These are phyloP conservation scores for Henningerozyma blattae DNA, from an alignment of 805 yeast genomes.

Conservation along the genomic window DNA sequence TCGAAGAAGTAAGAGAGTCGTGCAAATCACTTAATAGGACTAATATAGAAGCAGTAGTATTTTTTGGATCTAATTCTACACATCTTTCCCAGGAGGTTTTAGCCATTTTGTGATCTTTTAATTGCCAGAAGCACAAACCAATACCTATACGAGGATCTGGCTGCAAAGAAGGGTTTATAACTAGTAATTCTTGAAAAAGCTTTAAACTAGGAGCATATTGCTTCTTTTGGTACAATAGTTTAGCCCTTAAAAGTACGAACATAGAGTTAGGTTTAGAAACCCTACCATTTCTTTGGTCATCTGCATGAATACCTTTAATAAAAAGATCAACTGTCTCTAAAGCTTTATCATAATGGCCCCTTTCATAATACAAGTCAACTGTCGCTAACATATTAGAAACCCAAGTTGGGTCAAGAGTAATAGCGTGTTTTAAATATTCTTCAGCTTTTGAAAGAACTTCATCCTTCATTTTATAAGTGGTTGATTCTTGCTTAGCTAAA, in stretches of 20 bases:
- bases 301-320: slow-evolving; percentile 28
- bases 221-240: slow-evolving; percentile 57
- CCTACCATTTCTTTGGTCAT: slow-evolving; percentile 24
- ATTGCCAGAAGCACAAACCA: slow-evolving; percentile 87
- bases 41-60: slow-evolving; percentile 50
- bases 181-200: slow-evolving; percentile 71
- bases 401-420: slow-evolving; percentile 32
- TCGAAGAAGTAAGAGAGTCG: slow-evolving; percentile 39
- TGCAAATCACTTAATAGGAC: slow-evolving; percentile 61
- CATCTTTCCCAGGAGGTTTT: slow-evolving; percentile 73
- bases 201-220: slow-evolving; percentile 66
- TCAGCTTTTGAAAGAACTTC: slow-evolving; percentile 30
- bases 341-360: slow-evolving; percentile 59
- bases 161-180: slow-evolving; percentile 59
- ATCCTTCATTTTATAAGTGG: slow-evolving; percentile 17
- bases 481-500: slow-evolving; percentile 24
- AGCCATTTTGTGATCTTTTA: slow-evolving; percentile 72
- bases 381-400: slow-evolving; percentile 48
- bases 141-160: slow-evolving; percentile 95
- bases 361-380: slow-evolving; percentile 49
- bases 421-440: slow-evolving; percentile 35
- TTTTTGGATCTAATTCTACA: slow-evolving; percentile 49
- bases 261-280: slow-evolving; percentile 50
- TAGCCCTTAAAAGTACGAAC: slow-evolving; percentile 79
- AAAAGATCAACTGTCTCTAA: slow-evolving; percentile 55